Conservation (phyloP, 1,139 yeast genomes). For the Kurtzmaniella natalensis region DNA sequence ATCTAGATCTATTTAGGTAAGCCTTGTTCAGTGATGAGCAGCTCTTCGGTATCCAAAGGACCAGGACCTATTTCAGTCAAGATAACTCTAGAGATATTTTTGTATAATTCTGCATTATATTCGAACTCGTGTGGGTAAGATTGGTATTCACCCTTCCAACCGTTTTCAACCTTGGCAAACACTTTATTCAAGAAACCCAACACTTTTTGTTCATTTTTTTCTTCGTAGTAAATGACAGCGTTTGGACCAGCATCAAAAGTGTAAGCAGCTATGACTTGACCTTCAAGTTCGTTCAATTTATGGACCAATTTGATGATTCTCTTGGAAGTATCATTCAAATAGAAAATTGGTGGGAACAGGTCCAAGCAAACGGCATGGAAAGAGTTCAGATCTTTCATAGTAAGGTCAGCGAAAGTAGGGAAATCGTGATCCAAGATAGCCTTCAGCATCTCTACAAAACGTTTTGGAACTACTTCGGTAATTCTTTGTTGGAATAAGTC, state of each 20-base stretch:
- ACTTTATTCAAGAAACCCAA: conserved; percentile 54
- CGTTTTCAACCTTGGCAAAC: conserved; percentile 51
- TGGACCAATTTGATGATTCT: conserved; percentile 81
- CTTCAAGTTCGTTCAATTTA: conserved; percentile 63
- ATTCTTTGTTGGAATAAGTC: conserved; percentile 79
- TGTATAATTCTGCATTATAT: conserved; percentile 50
- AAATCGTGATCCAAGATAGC: conserved; percentile 72
- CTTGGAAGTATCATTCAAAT: conserved; percentile 92
- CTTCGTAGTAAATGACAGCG: conserved; percentile 87
- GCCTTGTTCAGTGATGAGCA: conserved; percentile 47
- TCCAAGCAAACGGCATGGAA: conserved; percentile 97
- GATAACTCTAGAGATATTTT: conserved; percentile 78
- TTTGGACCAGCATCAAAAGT: conserved; percentile 99
- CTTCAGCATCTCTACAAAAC: conserved; percentile 78
- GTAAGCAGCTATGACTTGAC: conserved; percentile 79
- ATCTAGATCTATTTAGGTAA: conserved; percentile 28
- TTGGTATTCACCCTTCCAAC: conserved; percentile 54
- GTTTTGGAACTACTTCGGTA: conserved; percentile 72
- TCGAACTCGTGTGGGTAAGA: conserved; percentile 31
- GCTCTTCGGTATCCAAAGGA: conserved; percentile 56
- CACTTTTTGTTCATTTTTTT: conserved; percentile 63
- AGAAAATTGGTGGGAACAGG: conserved; percentile 92
- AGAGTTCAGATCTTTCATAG: conserved; percentile 95
- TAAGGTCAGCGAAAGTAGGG: conserved; percentile 74
- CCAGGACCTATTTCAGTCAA: conserved; percentile 86